Base-by-base conservation (phyloP, 2,329 filamentous ascomycete species). In the Botrytis fabae region DNA sequence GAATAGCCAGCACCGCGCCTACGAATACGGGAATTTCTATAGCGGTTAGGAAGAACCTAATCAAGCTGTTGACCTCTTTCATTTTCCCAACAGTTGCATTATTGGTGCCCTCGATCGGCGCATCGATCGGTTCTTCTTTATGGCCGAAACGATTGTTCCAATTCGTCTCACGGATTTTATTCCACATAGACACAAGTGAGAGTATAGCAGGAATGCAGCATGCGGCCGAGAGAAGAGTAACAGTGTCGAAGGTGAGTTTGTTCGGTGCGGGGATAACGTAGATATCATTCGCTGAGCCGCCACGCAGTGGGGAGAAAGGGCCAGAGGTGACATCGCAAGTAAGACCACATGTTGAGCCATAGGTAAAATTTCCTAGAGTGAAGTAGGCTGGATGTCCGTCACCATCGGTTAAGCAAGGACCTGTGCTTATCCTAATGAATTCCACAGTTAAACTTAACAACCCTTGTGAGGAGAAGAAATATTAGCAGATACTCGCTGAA, bases 161-260 rank as follows among this genome's bases (percentile, higher is more conserved):
- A 73, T 91, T 91, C 68, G 86, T 85, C 74, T 90, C 85, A 2
- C 90, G 80, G 7, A 92, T 90, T 77, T 89, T 91, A 75, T 88
- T 87, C 86, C 87, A 89, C 81, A 89, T 91, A 0, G 86, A 89
- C 0, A 88, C 82, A 14, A 91, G 80, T 14, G 88, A 89, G 0
- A 92, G 80, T 16, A 92, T 85, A 1, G 89, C 88, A 0, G 90
- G 89, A 4, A 92, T 86, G 73, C 89, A 92, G 74, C 89, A 91
- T 2, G 87, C 90, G 2, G 89, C 89, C 0, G 88, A 86, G 1
- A 92, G 82, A 2, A 92, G 84, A 14, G 87, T 91, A 0, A 84
- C 88, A 0, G 88, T 85, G 64, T 86, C 85, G 77, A 91, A 91
- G 0, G 86, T 87, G 38, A 92, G 81, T 18, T 79, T 82, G 5